These are phyloP conservation scores for Fragosphaeria purpurea DNA, from an alignment of 2,329 filamentous ascomycete genomes.

Conservation along the genomic window DNA sequence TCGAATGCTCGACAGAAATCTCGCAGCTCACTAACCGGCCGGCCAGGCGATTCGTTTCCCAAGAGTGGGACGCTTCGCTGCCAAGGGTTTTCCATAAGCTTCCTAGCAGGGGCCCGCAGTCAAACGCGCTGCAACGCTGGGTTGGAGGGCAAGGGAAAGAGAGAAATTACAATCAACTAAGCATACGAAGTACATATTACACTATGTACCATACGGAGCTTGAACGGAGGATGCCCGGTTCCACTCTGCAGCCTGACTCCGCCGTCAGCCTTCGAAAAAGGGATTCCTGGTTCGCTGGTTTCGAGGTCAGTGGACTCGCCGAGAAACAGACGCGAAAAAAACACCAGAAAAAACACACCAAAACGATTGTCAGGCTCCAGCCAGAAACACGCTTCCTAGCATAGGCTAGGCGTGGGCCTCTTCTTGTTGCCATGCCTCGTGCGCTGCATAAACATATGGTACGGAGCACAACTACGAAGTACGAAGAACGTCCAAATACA, in stretches of 20 bases:
- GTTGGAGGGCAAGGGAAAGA: not conserved
- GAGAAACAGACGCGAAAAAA: not conserved
- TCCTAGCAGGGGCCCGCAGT: not conserved
- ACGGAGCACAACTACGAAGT: no score
- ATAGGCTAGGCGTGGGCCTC: not conserved
- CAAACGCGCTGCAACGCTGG: constrained; percentile 1
- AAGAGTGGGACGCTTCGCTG: not conserved
- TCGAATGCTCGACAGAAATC: not conserved
- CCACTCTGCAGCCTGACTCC: no score
- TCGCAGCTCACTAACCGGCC: not conserved
- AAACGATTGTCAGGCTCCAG: no score
- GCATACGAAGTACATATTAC: no score
- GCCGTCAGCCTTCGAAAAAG: no score
- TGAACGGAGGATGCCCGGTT: no score
- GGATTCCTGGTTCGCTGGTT: no score
- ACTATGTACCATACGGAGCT: no score
- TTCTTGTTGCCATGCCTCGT: not conserved
- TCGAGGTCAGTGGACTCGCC: not conserved
- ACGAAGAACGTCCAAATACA: no score
- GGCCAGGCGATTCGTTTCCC: not conserved
- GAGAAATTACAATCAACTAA: no score
- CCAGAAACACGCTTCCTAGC: no score
- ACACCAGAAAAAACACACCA: not conserved
- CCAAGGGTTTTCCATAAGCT: constrained; percentile 1
- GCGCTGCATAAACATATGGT: no score